phyloP scores from a whole-genome alignment of 345 rosid genomes.

The Turritis glabra region DNA sequence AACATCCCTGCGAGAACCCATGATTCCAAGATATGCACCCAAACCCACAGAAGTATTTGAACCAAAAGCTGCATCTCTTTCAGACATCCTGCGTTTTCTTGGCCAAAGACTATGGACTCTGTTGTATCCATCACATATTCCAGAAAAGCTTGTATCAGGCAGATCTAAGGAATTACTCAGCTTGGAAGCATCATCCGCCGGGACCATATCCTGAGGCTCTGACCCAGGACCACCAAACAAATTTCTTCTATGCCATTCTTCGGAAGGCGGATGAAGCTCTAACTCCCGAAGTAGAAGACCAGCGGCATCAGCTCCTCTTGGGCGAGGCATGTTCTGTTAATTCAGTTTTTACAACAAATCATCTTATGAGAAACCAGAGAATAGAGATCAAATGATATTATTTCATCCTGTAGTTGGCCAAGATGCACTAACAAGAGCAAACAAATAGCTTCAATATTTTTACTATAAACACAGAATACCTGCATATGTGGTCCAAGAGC shows the following conservation, averaged over 20 bases:
- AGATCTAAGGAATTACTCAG: conserved; percentile 44
- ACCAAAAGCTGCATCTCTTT: conserved; percentile 99
- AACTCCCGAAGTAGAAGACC: conserved; percentile 92
- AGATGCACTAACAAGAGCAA: conserved; percentile 2
- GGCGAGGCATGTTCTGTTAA: conserved; percentile 95
- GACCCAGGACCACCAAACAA: conserved; percentile 97
- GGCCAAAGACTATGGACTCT: conserved; percentile 89
- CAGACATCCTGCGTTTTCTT: conserved; percentile 90
- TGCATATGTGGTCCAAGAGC: conserved; percentile 99
- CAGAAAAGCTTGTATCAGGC: conserved; percentile 44
- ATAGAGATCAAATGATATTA: neutral
- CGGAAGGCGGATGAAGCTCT: conserved; percentile 99
- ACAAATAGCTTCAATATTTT: neutral
- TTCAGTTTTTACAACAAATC: conserved; percentile 27
- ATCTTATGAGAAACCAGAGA: conserved; percentile 11
- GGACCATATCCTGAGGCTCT: conserved; percentile 67
- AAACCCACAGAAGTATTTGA: conserved; percentile 87
- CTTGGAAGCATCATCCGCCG: conserved; percentile 53
- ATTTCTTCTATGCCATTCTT: conserved; percentile 98
- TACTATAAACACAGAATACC: conserved; percentile 49
- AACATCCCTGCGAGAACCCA: conserved; percentile 99
- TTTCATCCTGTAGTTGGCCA: neutral
- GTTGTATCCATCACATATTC: conserved; percentile 52
- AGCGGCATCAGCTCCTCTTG: conserved; percentile 99
- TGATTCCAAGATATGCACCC: conserved; percentile 96